Evolutionary conservation across 805 yeast genomes (phyloP).

Genomic region (Tetrapisispora arboricola): DNA sequence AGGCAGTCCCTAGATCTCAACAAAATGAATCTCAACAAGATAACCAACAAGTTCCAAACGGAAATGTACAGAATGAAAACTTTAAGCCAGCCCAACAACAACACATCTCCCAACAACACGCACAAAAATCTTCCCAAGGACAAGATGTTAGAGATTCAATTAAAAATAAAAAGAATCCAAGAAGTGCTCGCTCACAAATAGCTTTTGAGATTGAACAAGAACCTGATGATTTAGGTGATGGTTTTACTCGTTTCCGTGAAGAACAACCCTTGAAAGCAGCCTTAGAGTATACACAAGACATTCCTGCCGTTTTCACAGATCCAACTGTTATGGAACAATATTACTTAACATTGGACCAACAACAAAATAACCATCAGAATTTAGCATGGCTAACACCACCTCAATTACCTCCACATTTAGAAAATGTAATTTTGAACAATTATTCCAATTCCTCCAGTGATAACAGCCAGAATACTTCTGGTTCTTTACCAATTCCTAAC

Average conservation of each 20-base stretch:
- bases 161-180: constrained; percentile 8
- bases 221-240: constrained; percentile 67
- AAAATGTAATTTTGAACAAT: constrained; percentile 81
- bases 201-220: constrained; percentile 30
- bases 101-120: constrained; percentile 7
- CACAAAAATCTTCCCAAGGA: constrained; percentile 2
- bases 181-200: constrained; percentile 43
- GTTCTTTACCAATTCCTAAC: constrained; percentile 87
- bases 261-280: constrained; percentile 31
- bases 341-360: constrained; percentile 63
- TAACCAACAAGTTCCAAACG: background rate
- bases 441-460: constrained; percentile 32
- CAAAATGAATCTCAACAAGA: background rate
- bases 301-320: constrained; percentile 77
- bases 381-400: constrained; percentile 78
- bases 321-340: constrained; percentile 84
- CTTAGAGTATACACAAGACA: constrained; percentile 46
- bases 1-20: constrained; percentile 40
- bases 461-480: constrained; percentile 59
- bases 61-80: background rate
- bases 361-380: constrained; percentile 48
- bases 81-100: background rate
- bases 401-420: constrained; percentile 92
- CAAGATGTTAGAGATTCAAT: background rate
- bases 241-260: constrained; percentile 67